Evolutionary conservation across 352 stramenopile genomes (phyloP).

Genomic region (Peronospora belbahrii): DNA sequence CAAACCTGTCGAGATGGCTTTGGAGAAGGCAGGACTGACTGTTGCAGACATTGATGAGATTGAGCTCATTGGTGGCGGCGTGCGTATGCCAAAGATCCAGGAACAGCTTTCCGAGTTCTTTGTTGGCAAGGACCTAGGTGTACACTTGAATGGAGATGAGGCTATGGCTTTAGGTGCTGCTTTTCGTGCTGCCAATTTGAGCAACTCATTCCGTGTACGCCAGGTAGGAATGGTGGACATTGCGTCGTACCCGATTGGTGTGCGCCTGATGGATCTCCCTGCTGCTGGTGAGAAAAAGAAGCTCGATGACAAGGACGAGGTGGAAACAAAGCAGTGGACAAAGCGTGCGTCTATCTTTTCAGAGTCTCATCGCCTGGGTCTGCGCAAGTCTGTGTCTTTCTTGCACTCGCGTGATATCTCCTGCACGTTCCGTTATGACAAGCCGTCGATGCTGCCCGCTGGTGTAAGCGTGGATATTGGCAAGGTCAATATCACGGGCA

Average conservation of each 20-base stretch:
- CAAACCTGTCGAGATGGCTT: slow-evolving; percentile 77
- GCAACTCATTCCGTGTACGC: slow-evolving; percentile 92
- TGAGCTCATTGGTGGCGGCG: slow-evolving; percentile 95
- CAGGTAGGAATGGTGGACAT: slow-evolving; percentile 93
- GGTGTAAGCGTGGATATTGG: slow-evolving; percentile 71
- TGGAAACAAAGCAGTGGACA: slow-evolving; percentile 76
- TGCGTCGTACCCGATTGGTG: slow-evolving; percentile 80
- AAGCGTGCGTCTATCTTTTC: slow-evolving; percentile 92
- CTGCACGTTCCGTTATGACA: slow-evolving; percentile 89
- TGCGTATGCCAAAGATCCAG: slow-evolving; percentile 94
- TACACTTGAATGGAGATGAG: slow-evolving; percentile 98
- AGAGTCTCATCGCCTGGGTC: slow-evolving; percentile 65
- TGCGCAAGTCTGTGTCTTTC: slow-evolving; percentile 94
- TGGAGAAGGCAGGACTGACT: slow-evolving; percentile 87
- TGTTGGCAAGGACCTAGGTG: slow-evolving; percentile 82
- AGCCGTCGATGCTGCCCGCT: slow-evolving; percentile 68
- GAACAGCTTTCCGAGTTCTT: slow-evolving; percentile 77
- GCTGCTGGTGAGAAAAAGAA: slow-evolving; percentile 37
- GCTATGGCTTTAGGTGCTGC: slow-evolving; percentile 93
- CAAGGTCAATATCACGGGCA: slow-evolving; percentile 90
- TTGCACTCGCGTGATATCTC: slow-evolving; percentile 88
- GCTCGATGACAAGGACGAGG: slow-evolving; percentile 36
- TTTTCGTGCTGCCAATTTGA: slow-evolving; percentile 95
- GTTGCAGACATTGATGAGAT: slow-evolving; percentile 90
- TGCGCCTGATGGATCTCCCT: slow-evolving; percentile 80